These are phyloP conservation scores for Mucor velutinosus DNA, from an alignment of 371 early-diverging fungal species.

Conservation along the genomic window DNA sequence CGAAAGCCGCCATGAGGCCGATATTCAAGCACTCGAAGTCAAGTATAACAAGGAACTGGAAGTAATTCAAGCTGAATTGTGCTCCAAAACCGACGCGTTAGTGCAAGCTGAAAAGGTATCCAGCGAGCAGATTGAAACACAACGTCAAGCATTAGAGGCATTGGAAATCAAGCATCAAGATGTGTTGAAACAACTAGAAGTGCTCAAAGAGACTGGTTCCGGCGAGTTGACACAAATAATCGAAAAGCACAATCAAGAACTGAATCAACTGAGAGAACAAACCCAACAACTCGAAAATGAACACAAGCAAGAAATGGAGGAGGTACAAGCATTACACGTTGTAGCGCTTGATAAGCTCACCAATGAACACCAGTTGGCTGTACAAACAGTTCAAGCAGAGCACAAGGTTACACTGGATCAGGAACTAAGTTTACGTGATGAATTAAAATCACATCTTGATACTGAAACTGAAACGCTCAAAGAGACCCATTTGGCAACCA, in stretches of 20 bases:
- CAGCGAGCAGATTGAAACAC: slow-evolving; percentile 1
- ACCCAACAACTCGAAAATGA: slow-evolving; percentile 1
- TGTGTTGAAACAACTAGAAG: slow-evolving; percentile 16
- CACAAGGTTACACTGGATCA: slow-evolving; percentile 17
- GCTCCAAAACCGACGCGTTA: background rate
- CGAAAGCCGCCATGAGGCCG: background rate
- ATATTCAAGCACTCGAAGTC: slow-evolving; percentile 3
- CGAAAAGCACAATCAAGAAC: slow-evolving; percentile 16
- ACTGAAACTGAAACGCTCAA: slow-evolving; percentile 3
- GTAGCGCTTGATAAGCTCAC: slow-evolving; percentile 3
- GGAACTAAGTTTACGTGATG: slow-evolving; percentile 1
- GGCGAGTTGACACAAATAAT: slow-evolving; percentile 17
- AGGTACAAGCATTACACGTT: background rate
- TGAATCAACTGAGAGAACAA: slow-evolving; percentile 5
- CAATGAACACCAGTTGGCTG: background rate
- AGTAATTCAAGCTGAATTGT: background rate
- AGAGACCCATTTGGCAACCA: slow-evolving; percentile 4
- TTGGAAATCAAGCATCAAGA: slow-evolving; percentile 14
- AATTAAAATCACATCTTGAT: slow-evolving; percentile 1
- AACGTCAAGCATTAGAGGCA: slow-evolving; percentile 1
- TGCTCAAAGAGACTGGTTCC: slow-evolving; percentile 8
- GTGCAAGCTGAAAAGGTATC: background rate
- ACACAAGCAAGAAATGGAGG: background rate
- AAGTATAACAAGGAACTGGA: background rate
- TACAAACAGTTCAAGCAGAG: slow-evolving; percentile 3